Evolutionary conservation across 1,139 yeast species (phyloP), one percentile per base, ranked within the genome.

Genomic region (Pichia sp.): DNA sequence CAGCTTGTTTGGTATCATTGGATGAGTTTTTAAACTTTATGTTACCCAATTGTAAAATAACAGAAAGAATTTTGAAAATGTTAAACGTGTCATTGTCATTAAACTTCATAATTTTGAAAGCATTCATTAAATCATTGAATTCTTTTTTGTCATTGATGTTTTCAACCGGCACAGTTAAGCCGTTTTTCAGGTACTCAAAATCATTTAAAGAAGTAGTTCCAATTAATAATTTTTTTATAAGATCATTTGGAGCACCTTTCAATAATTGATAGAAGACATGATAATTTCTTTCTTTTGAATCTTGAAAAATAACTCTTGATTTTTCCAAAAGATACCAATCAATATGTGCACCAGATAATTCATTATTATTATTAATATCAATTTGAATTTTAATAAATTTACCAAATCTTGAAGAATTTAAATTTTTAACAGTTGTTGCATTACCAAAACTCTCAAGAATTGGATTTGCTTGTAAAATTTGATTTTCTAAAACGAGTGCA

Each of bases 401-500:
- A 43, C 99, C 99, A 64, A 94, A 94, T 62, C 99, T 78, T 12
- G 98, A 92, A 11, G 97, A 89, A 64, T 94, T 94, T 64, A 90
- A 84, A 64, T 94, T 94, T 56, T 94, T 79, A 27, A 89, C 88
- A 0, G 99, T 94, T 60, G 92, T 96, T 1, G 99, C 95, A 66
- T 94, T 94, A 57, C 99, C 99, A 67, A 94, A 94, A 39, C 97
- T 82, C 66, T 94, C 99, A 57, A 94, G 70, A 43, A 94, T 88
- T 0, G 98, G 98, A 61, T 92, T 94, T 11, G 98, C 96, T 61
- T 88, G 92, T 41, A 92, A 68, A 48, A 94, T 92, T 63, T 87
- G 90, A 55, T 79, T 77, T 64, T 94, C 97, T 57, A 92, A 85
- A 46, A 64, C 61, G 7, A 45, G 36, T 3, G 61, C 55, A n/a